Evolutionary conservation across 306 rosid genomes (phyloP).

Genomic region (Glycine tomentella): DNA sequence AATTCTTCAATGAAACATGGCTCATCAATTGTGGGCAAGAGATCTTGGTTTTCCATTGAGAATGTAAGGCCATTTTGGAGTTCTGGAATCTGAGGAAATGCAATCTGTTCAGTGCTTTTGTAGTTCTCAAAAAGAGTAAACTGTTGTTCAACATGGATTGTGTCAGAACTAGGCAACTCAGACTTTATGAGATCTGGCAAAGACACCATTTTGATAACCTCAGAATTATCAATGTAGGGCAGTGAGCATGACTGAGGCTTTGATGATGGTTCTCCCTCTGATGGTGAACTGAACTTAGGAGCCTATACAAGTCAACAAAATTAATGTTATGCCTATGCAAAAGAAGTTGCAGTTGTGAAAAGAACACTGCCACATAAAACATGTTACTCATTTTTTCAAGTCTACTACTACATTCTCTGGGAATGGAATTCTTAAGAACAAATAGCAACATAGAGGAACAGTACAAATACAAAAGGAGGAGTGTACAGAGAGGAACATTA

Average conservation of each 20-base stretch:
- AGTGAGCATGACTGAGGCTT: slow-evolving; percentile 53
- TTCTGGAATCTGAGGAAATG: slow-evolving; percentile 54
- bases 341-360: background rate
- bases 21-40: slow-evolving; percentile 53
- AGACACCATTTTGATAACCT: slow-evolving; percentile 60
- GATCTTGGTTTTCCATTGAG: slow-evolving; percentile 59
- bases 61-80: slow-evolving; percentile 54
- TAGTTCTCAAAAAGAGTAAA: slow-evolving; percentile 46
- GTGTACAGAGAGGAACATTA: background rate
- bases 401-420: background rate
- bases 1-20: slow-evolving; percentile 54
- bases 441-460: background rate
- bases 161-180: slow-evolving; percentile 41
- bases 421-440: background rate
- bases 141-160: slow-evolving; percentile 50
- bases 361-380: background rate
- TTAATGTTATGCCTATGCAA: background rate
- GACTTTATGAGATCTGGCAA: slow-evolving; percentile 64
- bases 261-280: slow-evolving; percentile 71
- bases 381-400: slow-evolving; percentile 13
- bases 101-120: slow-evolving; percentile 45
- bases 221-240: slow-evolving; percentile 49
- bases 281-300: slow-evolving; percentile 62
- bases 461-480: background rate
- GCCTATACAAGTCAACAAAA: slow-evolving; percentile 49